Evolutionary conservation across 2,329 filamentous ascomycete species (phyloP).

Genomic region (Orbilia oligospora): DNA sequence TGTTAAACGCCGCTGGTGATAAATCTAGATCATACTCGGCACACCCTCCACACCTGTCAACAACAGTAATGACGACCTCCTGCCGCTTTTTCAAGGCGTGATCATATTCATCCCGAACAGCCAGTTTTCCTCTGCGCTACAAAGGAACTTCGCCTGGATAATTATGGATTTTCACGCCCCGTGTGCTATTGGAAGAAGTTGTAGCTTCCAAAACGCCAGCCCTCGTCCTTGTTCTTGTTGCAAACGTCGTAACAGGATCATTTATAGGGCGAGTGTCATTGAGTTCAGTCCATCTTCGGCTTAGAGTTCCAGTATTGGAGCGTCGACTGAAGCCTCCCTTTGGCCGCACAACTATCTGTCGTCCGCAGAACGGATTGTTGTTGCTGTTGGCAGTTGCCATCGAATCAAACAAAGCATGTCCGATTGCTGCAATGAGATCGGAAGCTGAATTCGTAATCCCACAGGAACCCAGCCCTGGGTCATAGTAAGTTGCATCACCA

Average conservation of each 20-base stretch:
- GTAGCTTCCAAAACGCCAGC: not conserved
- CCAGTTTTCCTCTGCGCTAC: constrained; percentile 19
- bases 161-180: not conserved
- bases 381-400: constrained; percentile 63
- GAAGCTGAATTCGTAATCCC: constrained; percentile 63
- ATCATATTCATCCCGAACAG: not conserved
- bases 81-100: constrained; percentile 43
- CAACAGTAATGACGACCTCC: constrained; percentile 63
- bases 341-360: constrained; percentile 62
- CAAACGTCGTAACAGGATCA: constrained; percentile 20
- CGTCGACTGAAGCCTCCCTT: constrained; percentile 51
- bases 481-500: constrained; percentile 64
- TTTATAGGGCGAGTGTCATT: not conserved
- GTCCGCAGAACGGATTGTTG: constrained; percentile 63
- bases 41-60: constrained; percentile 64
- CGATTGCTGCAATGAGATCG: constrained; percentile 63
- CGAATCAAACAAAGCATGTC: constrained; percentile 63
- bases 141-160: constrained; percentile 2
- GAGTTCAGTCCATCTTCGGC: not conserved
- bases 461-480: constrained; percentile 63
- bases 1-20: constrained; percentile 62
- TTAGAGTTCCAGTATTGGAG: not conserved
- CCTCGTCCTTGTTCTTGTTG: constrained; percentile 25
- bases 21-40: constrained; percentile 63
- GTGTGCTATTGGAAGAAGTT: not conserved